Evolutionary conservation across 2,329 filamentous ascomycete genomes (phyloP).

Genomic region (Zymoseptoria crescenta): DNA sequence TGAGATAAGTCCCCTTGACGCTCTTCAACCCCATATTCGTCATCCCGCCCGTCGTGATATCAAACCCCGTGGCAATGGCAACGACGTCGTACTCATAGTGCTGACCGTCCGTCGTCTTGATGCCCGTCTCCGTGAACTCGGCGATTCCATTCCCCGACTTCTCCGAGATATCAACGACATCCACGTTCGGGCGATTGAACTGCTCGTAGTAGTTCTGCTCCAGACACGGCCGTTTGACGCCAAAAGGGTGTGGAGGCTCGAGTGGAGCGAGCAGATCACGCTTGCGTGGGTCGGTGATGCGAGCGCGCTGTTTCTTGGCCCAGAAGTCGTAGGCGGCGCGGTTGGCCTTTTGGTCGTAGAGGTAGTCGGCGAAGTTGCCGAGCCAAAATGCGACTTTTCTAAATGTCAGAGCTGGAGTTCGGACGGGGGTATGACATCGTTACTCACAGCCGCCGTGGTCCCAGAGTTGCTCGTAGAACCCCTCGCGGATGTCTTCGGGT

Average conservation of each 20-base stretch:
- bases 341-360: conserved; percentile 12
- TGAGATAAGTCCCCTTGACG: conserved; percentile 15
- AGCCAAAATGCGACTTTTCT: conserved; percentile 8
- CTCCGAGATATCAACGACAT: conserved; percentile 32
- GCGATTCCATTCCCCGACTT: conserved; percentile 8
- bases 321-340: conserved; percentile 45
- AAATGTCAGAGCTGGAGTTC: not conserved
- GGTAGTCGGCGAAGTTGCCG: conserved; percentile 11
- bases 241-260: conserved; percentile 42
- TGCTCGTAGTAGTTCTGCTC: conserved; percentile 43
- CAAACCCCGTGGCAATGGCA: conserved; percentile 41
- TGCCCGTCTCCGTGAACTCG: conserved; percentile 22
- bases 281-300: conserved; percentile 43
- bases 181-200: conserved; percentile 35
- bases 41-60: conserved; percentile 36
- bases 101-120: conserved; percentile 12
- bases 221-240: conserved; percentile 37
- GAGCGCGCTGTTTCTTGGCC: conserved; percentile 43
- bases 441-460: conserved; percentile 12
- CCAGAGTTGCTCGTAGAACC: conserved; percentile 17
- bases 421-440: too few relatives aligned
- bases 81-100: conserved; percentile 37
- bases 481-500: conserved; percentile 35
- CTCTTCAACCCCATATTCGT: conserved; percentile 37
- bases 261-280: conserved; percentile 45